Evolutionary conservation across 176 grass and related monocot species (phyloP).

Genomic region (Carex cristatella): DNA sequence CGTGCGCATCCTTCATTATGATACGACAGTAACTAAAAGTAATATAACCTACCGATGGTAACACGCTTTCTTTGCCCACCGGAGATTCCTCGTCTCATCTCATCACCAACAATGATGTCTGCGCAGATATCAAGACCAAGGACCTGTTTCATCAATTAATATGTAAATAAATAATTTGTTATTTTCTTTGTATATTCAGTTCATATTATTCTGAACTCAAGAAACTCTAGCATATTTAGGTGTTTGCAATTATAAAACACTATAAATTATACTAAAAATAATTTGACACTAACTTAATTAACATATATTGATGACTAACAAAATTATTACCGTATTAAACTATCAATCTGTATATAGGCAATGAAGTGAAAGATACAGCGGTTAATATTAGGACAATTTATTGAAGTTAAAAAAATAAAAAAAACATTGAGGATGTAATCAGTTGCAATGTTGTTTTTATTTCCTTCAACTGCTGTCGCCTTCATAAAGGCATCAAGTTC

Average conservation of each 20-base stretch:
- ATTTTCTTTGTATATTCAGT: not conserved
- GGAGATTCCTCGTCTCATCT: conserved; percentile 72
- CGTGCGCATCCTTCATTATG: not conserved
- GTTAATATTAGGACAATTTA: not conserved
- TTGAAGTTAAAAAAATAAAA: not conserved
- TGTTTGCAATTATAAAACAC: not conserved
- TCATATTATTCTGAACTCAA: not conserved
- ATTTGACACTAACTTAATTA: not conserved
- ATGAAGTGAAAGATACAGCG: not conserved
- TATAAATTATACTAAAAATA: not conserved
- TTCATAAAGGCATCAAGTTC: conserved; percentile 68
- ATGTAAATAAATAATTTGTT: not conserved
- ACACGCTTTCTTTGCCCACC: conserved; percentile 64
- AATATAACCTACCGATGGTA: conserved; percentile 45
- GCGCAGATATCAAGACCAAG: conserved; percentile 61
- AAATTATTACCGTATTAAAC: not conserved
- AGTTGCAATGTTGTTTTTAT: conserved; percentile 41
- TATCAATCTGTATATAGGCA: not conserved
- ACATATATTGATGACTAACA: not conserved
- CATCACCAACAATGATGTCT: conserved; percentile 64
- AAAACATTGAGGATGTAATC: conserved; percentile 62
- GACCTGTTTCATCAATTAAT: conserved; percentile 25
- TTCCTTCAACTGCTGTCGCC: conserved; percentile 43
- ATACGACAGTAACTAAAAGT: not conserved
- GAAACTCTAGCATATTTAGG: not conserved